These are phyloP conservation scores for Claviceps spartinae DNA, from an alignment of 2,329 filamentous ascomycete genomes.

Conservation along the genomic window DNA sequence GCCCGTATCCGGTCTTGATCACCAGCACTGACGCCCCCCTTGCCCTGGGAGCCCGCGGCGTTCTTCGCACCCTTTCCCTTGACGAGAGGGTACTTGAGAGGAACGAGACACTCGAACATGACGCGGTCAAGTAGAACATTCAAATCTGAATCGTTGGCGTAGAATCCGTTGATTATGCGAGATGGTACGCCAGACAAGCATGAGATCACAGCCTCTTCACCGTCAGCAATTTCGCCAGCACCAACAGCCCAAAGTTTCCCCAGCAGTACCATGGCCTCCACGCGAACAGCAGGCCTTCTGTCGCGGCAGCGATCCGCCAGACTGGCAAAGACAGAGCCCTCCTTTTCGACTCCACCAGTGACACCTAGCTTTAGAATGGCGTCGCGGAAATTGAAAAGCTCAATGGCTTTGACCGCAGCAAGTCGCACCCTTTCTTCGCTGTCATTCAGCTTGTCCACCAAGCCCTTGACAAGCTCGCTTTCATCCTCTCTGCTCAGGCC, in stretches of 20 bases:
- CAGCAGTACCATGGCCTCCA: constrained; percentile 74
- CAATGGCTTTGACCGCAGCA: constrained; percentile 75
- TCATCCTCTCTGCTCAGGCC: constrained; percentile 79
- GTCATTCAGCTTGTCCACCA: constrained; percentile 74
- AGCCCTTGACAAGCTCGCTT: constrained; percentile 53
- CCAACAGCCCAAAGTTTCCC: constrained; percentile 90
- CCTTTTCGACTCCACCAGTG: constrained; percentile 59
- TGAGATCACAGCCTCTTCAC: constrained; percentile 60
- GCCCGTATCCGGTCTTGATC: constrained; percentile 68
- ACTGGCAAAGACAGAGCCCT: constrained; percentile 65
- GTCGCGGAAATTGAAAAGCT: constrained; percentile 65
- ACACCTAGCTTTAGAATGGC: constrained; percentile 71
- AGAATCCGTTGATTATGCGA: constrained; percentile 75
- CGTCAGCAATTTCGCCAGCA: constrained; percentile 69
- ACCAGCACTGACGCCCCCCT: constrained; percentile 30
- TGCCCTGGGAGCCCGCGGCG: constrained; percentile 38
- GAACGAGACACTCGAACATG: constrained; percentile 78
- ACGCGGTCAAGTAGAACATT: constrained; percentile 75
- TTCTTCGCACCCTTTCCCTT: constrained; percentile 49
- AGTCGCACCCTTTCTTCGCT: constrained; percentile 83
- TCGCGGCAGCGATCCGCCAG: constrained; percentile 84
- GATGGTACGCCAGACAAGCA: constrained; percentile 74
- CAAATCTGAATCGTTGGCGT: constrained; percentile 78
- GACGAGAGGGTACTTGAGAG: constrained; percentile 65
- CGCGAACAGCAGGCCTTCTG: constrained; percentile 64